Evolutionary conservation across 352 stramenopile species (phyloP).

Genomic region (Pythium rishiriense): DNA sequence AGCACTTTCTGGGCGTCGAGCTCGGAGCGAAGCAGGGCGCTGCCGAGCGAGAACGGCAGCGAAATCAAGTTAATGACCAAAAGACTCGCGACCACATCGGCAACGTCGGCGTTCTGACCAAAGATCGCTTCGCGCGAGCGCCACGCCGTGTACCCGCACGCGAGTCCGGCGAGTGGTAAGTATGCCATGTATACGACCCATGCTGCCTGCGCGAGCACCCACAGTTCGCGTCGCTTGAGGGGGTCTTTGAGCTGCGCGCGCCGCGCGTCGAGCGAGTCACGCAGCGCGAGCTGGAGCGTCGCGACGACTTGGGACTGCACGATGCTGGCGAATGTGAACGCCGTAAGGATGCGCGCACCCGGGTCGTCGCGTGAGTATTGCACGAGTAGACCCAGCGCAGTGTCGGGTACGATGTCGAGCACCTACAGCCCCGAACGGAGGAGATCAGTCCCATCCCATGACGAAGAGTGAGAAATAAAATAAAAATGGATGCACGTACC

Average conservation of each 20-base stretch:
- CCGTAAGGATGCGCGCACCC: constrained; percentile 27
- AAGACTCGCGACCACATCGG: constrained; percentile 24
- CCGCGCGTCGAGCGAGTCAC: constrained; percentile 8
- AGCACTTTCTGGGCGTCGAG: constrained; percentile 16
- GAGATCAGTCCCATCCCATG: no score
- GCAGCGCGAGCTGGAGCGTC: constrained; percentile 13
- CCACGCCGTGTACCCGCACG: constrained; percentile 23
- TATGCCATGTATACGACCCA: constrained; percentile 29
- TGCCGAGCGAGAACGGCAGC: constrained; percentile 23
- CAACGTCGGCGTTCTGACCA: constrained; percentile 27
- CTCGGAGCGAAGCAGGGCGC: constrained; percentile 17
- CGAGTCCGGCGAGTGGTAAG: constrained; percentile 14
- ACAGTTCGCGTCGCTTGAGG: constrained; percentile 20
- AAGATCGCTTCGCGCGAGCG: constrained; percentile 16
- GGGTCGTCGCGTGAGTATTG: constrained; percentile 28
- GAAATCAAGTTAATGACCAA: constrained; percentile 22
- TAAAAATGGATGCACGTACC: not conserved
- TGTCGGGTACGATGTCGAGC: constrained; percentile 22
- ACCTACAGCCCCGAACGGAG: constrained; percentile 13
- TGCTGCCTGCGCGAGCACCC: constrained; percentile 20
- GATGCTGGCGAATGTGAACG: constrained; percentile 25
- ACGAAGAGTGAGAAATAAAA: not conserved
- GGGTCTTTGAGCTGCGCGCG: constrained; percentile 17
- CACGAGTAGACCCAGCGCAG: constrained; percentile 19
- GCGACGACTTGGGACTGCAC: constrained; percentile 19